Evolutionary conservation across 345 rosid genomes (phyloP).

Genomic region (Citrus australasica): DNA sequence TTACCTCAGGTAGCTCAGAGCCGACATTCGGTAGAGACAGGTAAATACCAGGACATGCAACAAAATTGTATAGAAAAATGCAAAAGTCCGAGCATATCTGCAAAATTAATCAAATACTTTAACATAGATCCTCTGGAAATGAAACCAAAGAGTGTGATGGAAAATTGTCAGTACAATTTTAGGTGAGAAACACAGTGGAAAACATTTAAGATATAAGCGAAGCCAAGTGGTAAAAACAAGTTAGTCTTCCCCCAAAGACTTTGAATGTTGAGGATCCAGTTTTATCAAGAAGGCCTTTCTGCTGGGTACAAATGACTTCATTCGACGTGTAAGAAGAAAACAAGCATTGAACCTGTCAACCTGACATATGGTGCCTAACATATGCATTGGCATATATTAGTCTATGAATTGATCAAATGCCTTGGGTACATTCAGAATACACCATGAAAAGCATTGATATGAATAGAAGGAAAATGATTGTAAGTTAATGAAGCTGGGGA

Average conservation of each 20-base stretch:
- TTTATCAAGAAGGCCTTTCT: background rate
- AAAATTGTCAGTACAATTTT: background rate
- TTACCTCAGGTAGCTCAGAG: slow-evolving; percentile 85
- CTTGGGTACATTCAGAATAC: background rate
- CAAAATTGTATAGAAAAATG: slow-evolving; percentile 90
- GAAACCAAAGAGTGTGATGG: background rate
- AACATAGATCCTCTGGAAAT: background rate
- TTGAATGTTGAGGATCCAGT: background rate
- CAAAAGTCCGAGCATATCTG: slow-evolving; percentile 93
- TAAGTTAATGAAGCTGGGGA: background rate
- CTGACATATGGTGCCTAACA: background rate
- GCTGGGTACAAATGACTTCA: background rate
- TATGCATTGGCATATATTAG: background rate
- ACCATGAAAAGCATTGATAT: background rate
- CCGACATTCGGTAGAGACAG: slow-evolving; percentile 95
- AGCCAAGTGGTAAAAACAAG: background rate
- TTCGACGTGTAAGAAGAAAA: background rate
- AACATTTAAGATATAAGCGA: background rate
- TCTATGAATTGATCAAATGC: background rate
- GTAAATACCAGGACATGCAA: slow-evolving; percentile 84
- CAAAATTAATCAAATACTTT: background rate
- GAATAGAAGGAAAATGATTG: background rate
- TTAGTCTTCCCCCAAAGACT: background rate
- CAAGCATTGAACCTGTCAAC: background rate
- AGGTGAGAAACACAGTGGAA: background rate